Percentiles rank a stretch among this genome's conserved stretches.
Conservation (phyloP, 306 rosid genomes). For the Prunus mongolica region DNA sequence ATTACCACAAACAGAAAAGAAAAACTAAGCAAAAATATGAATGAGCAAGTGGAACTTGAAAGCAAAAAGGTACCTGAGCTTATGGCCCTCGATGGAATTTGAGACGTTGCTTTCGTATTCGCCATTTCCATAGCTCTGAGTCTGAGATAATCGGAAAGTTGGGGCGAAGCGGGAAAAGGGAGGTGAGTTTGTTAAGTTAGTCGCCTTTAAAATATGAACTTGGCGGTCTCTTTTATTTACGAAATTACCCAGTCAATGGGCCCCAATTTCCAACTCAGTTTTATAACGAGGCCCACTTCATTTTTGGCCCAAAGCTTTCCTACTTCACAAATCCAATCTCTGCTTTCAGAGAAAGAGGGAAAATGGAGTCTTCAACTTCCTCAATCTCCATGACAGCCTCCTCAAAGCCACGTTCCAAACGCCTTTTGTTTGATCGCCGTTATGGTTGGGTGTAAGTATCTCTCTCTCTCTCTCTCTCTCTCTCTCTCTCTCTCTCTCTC, state of each 20-base stretch:
- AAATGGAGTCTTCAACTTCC: constrained; percentile 3
- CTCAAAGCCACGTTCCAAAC: constrained; percentile 40
- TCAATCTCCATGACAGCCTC: constrained; percentile 21
- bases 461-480: constrained; percentile 22
- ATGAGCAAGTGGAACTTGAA: background rate
- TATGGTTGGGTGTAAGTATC: constrained; percentile 86
- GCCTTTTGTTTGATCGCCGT: constrained; percentile 84
- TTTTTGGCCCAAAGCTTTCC: background rate
- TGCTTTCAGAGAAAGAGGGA: background rate
- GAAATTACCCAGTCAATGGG: background rate
- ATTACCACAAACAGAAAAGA: too few relatives aligned
- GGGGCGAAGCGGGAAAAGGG: constrained; percentile 1
- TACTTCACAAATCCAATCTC: background rate
- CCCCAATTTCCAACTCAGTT: background rate
- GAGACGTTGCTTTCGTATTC: background rate
- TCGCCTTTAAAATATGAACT: background rate
- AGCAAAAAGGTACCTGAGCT: constrained; percentile 3
- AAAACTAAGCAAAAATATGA: background rate
- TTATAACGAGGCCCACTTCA: background rate
- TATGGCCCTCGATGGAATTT: background rate
- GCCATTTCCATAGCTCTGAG: constrained; percentile 20
- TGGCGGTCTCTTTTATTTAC: background rate
- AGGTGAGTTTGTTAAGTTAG: background rate
- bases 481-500: too few relatives aligned
- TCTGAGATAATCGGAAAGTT: background rate